Evolutionary conservation across 495 filamentous ascomycete genomes (phyloP), one percentile per base, ranked within the genome.

Genomic region (Penicillium chermesinum): DNA sequence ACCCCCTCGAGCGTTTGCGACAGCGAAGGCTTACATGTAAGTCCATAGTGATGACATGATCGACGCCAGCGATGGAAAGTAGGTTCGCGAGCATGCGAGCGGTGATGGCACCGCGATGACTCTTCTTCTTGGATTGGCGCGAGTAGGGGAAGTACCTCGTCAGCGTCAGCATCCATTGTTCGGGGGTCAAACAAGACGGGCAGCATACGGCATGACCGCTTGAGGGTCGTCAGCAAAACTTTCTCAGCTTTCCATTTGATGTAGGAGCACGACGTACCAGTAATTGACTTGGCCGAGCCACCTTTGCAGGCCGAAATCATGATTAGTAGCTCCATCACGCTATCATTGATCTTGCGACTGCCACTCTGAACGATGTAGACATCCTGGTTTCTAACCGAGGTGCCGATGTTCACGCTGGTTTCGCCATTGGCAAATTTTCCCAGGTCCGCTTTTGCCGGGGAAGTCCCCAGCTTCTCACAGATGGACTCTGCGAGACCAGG

Each of bases 241-340:
- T 7, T 1, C 15, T 16, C 22, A 18, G 20, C 2, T 12, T 43
- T 34, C 10, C 25, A 10, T 8, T 20, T 27, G 17, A 41, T 27
- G 13, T 30, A 16, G 21, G 16, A 36, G 41, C 15, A 13, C 9
- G 41, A 66, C 82, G 55, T 76, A 95, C 91, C 91, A 60, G 93
- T 98, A 69, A 98, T 90, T 55, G 91, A 95, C 74, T 91, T 95
- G 42, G 94, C 88, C 34, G 94, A 97, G 47, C 91, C 91, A 62
- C 93, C 89, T 65, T 95, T 98, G 77, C 93, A 97, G 42, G 93
- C 93, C 49, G 89, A 91, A 58, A 97, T 96, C 86, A 98, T 91
- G 67, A 98, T 96, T 59, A 97, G 81, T 48, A 98, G 77, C 76
- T 98, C 93, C 87, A 98, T 95, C 60, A 98, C 87, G 53, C 87